phyloP scores from a whole-genome alignment of 768 basidiomycete species.

The Russula sp. region DNA sequence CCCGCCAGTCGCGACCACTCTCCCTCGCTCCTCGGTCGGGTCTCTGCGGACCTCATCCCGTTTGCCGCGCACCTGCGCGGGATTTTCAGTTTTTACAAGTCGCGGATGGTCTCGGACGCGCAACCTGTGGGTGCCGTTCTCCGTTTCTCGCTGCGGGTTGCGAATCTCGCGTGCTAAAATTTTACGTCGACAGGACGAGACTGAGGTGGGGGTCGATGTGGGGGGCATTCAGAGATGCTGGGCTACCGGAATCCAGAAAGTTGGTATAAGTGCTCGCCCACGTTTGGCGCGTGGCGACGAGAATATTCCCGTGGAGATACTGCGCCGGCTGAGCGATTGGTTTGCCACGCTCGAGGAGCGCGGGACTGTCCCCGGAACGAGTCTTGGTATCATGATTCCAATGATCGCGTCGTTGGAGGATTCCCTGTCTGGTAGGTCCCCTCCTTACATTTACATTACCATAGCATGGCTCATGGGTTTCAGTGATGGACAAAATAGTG shows the following conservation, averaged over 20 bases:
- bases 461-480: not conserved
- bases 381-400: conserved; percentile 46
- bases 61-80: not conserved
- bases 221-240: conserved; percentile 18
- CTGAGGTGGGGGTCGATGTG: not conserved
- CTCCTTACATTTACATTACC: conserved; percentile 14
- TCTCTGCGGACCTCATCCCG: conserved; percentile 9
- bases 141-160: not conserved
- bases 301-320: conserved; percentile 53
- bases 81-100: not conserved
- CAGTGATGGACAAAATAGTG: conserved; percentile 53
- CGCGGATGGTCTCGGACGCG: not conserved
- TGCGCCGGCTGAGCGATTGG: conserved; percentile 55
- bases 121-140: not conserved
- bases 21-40: not conserved
- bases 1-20: not conserved
- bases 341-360: conserved; percentile 52
- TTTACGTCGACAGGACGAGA: not conserved
- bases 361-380: conserved; percentile 49
- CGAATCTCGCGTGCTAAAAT: not conserved
- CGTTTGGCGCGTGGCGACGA: conserved; percentile 39
- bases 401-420: conserved; percentile 50
- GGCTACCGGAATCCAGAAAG: conserved; percentile 4
- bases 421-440: conserved; percentile 38
- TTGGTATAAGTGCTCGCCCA: conserved; percentile 30